Conservation (phyloP, 2,329 filamentous ascomycete species). For the Cercospora zeae-maydis region DNA sequence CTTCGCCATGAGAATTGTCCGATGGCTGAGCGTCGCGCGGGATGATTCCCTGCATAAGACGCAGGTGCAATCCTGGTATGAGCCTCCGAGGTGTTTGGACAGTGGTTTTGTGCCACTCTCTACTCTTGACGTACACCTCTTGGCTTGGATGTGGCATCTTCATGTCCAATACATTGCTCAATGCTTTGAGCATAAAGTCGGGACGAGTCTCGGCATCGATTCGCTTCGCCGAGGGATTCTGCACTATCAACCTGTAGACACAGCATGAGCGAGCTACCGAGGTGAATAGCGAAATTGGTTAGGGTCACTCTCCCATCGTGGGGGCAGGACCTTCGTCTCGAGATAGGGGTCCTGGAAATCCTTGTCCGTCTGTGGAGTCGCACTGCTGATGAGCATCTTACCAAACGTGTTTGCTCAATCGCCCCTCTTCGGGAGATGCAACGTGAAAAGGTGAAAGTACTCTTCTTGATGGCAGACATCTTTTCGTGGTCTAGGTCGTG, state of each 20-base stretch:
- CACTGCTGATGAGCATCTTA: neutral
- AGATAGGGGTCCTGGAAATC: neutral
- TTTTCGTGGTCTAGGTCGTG: neutral
- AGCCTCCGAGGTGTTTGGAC: neutral
- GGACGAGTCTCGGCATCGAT: neutral
- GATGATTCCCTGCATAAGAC: neutral
- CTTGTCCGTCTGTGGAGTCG: neutral
- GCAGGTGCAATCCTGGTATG: neutral
- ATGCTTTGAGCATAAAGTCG: neutral
- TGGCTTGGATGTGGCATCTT: neutral
- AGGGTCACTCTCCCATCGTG: neutral
- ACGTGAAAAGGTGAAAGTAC: neutral
- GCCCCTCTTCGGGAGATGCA: neutral
- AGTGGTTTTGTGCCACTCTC: neutral
- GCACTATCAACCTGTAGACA: neutral
- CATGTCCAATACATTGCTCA: neutral
- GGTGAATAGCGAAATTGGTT: neutral
- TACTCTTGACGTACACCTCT: neutral
- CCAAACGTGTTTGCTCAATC: neutral
- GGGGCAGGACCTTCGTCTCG: neutral
- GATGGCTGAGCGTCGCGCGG: neutral
- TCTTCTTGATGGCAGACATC: neutral
- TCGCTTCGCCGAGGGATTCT: neutral
- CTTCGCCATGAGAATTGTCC: neutral
- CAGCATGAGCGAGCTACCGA: neutral